A percentile compares a stretch with the other conserved stretches of the same genome.
Conservation (phyloP, 2,329 filamentous ascomycete species). For the Lecanicillium sp. region DNA sequence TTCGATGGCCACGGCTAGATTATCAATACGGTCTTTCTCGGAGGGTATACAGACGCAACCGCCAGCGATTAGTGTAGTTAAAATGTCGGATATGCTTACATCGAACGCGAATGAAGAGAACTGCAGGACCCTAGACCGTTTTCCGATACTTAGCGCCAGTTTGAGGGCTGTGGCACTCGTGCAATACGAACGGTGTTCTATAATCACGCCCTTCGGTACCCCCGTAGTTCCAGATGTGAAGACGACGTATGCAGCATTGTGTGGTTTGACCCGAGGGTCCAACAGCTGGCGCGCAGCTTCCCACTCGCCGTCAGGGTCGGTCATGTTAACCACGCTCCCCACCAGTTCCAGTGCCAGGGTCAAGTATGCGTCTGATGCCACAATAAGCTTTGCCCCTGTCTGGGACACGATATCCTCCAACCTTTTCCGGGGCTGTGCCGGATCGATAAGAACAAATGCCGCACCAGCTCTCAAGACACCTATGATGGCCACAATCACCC, state of each 20-base stretch:
- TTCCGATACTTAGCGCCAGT: conserved; percentile 34
- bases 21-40: conserved; percentile 34
- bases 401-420: conserved; percentile 1
- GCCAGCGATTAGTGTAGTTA: conserved; percentile 38
- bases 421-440: conserved; percentile 3
- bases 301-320: not conserved
- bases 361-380: not conserved
- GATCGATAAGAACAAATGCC: conserved; percentile 35
- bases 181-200: conserved; percentile 42
- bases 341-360: not conserved
- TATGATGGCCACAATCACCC: conserved; percentile 18
- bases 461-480: conserved; percentile 36
- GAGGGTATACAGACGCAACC: conserved; percentile 47
- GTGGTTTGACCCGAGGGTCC: not conserved
- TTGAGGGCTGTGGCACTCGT: conserved; percentile 41
- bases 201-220: conserved; percentile 18
- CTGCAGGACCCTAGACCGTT: conserved; percentile 41
- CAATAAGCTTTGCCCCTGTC: not conserved
- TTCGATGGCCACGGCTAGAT: conserved; percentile 36
- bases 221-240: conserved; percentile 22
- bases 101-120: conserved; percentile 44
- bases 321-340: not conserved
- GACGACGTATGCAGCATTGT: conserved; percentile 15
- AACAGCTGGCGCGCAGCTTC: not conserved
- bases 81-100: conserved; percentile 32